These are phyloP conservation scores for Mortierella sp. DNA, from an alignment of 371 early-diverging fungal species.

Conservation along the genomic window DNA sequence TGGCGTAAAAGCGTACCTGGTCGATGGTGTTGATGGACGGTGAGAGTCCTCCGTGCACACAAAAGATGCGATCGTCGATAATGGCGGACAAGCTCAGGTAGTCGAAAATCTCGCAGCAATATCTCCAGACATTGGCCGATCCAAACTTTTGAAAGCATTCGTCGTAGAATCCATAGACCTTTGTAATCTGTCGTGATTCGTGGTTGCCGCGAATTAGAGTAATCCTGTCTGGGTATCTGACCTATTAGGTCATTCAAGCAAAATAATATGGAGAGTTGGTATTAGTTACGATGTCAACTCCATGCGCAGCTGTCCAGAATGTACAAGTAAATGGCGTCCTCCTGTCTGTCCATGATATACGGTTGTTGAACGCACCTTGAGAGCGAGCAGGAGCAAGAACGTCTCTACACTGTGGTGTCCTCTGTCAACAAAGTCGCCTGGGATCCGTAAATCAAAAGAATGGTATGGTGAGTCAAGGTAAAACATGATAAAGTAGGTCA, in stretches of 20 bases:
- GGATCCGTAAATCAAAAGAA: background rate
- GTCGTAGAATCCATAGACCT: slow-evolving; percentile 99
- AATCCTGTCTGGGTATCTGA: slow-evolving; percentile 95
- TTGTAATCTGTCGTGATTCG: slow-evolving; percentile 98
- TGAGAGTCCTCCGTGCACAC: slow-evolving; percentile 98
- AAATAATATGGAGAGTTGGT: background rate
- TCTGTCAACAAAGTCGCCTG: slow-evolving; percentile 99
- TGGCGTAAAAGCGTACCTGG: slow-evolving; percentile 69
- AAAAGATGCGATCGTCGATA: slow-evolving; percentile 94
- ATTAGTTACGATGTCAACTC: background rate
- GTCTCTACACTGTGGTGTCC: slow-evolving; percentile 99
- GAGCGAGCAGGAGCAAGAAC: slow-evolving; percentile 95
- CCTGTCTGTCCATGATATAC: background rate
- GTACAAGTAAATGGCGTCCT: background rate
- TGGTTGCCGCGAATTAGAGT: slow-evolving; percentile 99
- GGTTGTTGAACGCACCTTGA: slow-evolving; percentile 80
- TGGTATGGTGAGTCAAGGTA: background rate
- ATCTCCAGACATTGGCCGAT: slow-evolving; percentile 97
- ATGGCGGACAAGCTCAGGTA: slow-evolving; percentile 95
- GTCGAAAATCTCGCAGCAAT: slow-evolving; percentile 99
- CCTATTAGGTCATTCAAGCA: slow-evolving; percentile 54
- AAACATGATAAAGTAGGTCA: background rate
- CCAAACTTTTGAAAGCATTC: slow-evolving; percentile 99
- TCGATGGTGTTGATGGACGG: slow-evolving; percentile 95
- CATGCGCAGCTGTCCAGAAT: too few species aligned